Percentiles rank a stretch among this genome's conserved stretches.
phyloP scores from a whole-genome alignment of 1,284 basidiomycete species.

The Ustilago bromivora region DNA sequence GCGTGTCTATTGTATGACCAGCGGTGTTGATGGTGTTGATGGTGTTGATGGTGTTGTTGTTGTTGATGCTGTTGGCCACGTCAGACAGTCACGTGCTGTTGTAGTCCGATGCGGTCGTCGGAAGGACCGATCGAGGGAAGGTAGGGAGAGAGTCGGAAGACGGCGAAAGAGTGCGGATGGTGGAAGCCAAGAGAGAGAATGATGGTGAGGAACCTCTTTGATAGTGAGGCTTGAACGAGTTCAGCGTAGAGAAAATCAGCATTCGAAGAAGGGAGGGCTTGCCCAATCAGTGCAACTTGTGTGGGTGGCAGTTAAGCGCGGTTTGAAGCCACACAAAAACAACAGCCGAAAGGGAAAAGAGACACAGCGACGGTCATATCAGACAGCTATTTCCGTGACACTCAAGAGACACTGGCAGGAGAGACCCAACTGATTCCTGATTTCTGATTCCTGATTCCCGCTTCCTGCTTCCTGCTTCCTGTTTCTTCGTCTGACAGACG shows the following conservation, averaged over 20 bases:
- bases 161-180: background rate
- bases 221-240: background rate
- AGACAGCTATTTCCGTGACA: background rate
- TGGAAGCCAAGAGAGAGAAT: background rate
- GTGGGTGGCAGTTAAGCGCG: background rate
- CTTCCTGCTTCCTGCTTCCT: too few relatives aligned
- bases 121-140: background rate
- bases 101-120: background rate
- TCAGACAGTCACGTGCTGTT: background rate
- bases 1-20: background rate
- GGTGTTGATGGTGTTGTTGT: background rate
- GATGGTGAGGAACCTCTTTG: background rate
- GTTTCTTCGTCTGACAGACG: background rate
- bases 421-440: too few relatives aligned
- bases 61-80: background rate
- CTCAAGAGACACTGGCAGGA: background rate
- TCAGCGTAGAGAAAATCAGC: background rate
- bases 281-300: conserved; percentile 1
- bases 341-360: background rate
- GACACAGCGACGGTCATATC: conserved; percentile 1
- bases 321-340: conserved; percentile 1
- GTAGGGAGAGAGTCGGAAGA: background rate
- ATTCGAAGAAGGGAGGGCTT: conserved; percentile 1
- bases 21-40: background rate
- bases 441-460: too few relatives aligned